phyloP scores from a whole-genome alignment of 1,139 yeast genomes.

The Yamadazyma triangularis region DNA sequence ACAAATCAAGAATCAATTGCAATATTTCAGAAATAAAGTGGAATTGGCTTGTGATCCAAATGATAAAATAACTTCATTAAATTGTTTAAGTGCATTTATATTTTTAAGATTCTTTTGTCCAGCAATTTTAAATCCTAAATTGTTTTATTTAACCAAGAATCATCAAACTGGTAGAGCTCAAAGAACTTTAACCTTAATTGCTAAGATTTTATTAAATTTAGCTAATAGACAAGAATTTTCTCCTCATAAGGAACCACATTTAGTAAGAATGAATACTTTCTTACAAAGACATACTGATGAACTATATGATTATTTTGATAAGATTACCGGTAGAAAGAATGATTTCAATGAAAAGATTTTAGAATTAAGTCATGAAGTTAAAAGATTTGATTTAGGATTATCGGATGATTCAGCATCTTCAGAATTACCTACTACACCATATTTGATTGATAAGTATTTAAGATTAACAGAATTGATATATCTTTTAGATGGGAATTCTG shows the following conservation, averaged over 20 bases:
- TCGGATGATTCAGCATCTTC: slow-evolving; percentile 42
- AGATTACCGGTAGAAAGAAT: slow-evolving; percentile 64
- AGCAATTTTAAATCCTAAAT: slow-evolving; percentile 82
- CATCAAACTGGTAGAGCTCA: slow-evolving; percentile 72
- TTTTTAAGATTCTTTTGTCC: slow-evolving; percentile 89
- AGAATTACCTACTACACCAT: slow-evolving; percentile 66
- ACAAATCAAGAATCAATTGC: slow-evolving; percentile 58
- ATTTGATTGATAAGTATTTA: slow-evolving; percentile 60
- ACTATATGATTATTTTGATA: slow-evolving; percentile 63
- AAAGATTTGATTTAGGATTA: slow-evolving; percentile 46
- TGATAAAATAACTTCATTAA: slow-evolving; percentile 51
- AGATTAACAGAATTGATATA: slow-evolving; percentile 56
- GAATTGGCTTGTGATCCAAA: slow-evolving; percentile 59
- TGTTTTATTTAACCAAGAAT: slow-evolving; percentile 65
- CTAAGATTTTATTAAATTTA: slow-evolving; percentile 77
- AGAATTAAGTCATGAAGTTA: slow-evolving; percentile 54
- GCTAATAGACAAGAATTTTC: slow-evolving; percentile 74
- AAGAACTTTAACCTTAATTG: slow-evolving; percentile 72
- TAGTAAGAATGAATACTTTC: slow-evolving; percentile 66
- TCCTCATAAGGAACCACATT: slow-evolving; percentile 76
- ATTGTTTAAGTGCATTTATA: slow-evolving; percentile 78
- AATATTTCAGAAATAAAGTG: slow-evolving; percentile 53
- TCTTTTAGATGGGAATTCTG: slow-evolving; percentile 25
- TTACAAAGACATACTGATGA: slow-evolving; percentile 55
- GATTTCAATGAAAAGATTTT: slow-evolving; percentile 60